phyloP scores from a whole-genome alignment of 768 basidiomycete genomes.

The Lactarius pseudohatsudake region DNA sequence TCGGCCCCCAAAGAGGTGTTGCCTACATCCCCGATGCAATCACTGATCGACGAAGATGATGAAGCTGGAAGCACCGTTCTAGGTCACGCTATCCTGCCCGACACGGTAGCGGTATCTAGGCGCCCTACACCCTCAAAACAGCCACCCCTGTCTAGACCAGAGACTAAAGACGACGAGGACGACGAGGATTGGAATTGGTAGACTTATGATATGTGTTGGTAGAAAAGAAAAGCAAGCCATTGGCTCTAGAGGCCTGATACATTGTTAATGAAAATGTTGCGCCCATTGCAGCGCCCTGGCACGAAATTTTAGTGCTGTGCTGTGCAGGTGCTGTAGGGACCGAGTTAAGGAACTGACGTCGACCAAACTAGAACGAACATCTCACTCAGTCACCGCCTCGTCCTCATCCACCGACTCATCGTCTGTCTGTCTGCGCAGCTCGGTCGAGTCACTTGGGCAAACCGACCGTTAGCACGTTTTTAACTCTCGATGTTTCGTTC shows the following conservation, averaged over 20 bases:
- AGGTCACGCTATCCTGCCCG: slow-evolving; percentile 9
- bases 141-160: not conserved
- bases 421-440: not conserved
- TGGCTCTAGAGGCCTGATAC: not conserved
- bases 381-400: not conserved
- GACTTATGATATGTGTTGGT: not conserved
- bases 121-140: not conserved
- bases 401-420: not conserved
- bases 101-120: not conserved
- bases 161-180: slow-evolving; percentile 19
- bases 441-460: not conserved
- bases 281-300: not conserved
- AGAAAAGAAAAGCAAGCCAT: not conserved
- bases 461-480: not conserved
- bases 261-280: not conserved
- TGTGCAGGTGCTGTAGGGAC: not conserved
- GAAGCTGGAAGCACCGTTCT: slow-evolving; percentile 9
- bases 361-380: not conserved
- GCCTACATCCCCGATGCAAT: slow-evolving; percentile 6
- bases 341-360: not conserved
- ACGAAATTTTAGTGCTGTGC: not conserved
- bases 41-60: slow-evolving; percentile 26
- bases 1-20: slow-evolving; percentile 29
- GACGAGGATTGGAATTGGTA: slow-evolving; percentile 32
- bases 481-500: not conserved